phyloP scores from a whole-genome alignment of 805 yeast species.

The Scheffersomyces lignosus region DNA sequence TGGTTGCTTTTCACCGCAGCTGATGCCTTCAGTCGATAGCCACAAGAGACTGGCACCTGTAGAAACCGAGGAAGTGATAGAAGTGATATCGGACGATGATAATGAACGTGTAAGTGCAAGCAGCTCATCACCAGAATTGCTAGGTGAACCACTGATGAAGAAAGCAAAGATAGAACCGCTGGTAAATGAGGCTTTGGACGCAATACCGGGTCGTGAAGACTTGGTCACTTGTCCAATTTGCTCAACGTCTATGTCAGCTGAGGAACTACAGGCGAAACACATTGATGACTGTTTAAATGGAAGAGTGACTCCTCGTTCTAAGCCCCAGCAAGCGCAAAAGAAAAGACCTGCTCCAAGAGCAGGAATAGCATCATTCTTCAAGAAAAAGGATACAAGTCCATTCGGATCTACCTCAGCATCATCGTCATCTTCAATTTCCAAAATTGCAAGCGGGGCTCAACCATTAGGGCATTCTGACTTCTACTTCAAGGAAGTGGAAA shows the following conservation, averaged over 20 bases:
- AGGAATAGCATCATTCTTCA: constrained; percentile 35
- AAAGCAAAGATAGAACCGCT: neutral
- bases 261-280: constrained; percentile 57
- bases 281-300: constrained; percentile 59
- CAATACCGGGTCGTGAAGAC: constrained; percentile 14
- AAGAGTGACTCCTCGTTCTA: constrained; percentile 12
- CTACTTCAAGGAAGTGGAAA: constrained; percentile 28
- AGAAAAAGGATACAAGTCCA: constrained; percentile 6
- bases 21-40: neutral
- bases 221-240: constrained; percentile 72
- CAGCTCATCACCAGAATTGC: constrained; percentile 6
- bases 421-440: neutral
- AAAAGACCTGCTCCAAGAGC: constrained; percentile 11
- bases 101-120: constrained; percentile 3
- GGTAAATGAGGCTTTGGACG: too few relatives aligned
- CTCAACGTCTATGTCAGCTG: constrained; percentile 50
- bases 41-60: constrained; percentile 3
- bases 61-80: constrained; percentile 16
- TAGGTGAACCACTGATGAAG: constrained; percentile 14
- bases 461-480: constrained; percentile 24
- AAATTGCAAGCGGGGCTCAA: constrained; percentile 6
- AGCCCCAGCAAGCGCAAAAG: constrained; percentile 2
- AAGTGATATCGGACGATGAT: constrained; percentile 13
- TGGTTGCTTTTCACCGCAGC: too few relatives aligned
- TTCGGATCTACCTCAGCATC: constrained; percentile 1